Base-by-base conservation (phyloP, 2,329 filamentous ascomycete species). In the Claviceps humidiphila region DNA sequence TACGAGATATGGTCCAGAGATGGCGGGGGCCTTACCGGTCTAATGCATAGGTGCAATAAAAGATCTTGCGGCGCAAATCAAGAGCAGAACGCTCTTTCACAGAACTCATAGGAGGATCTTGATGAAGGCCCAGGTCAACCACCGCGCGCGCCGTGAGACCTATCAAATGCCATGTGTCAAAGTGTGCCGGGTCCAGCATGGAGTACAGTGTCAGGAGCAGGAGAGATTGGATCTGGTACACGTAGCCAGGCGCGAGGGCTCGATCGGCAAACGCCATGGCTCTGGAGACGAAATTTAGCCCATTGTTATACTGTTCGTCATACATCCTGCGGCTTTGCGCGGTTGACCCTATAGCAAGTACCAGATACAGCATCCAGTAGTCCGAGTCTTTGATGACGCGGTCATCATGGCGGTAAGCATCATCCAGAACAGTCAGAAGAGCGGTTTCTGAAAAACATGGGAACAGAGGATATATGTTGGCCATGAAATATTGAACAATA, bases 141-240 rank as follows among this genome's bases (percentile, higher is more conserved):
- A 91, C 82, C 5, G 89, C 87, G 53, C 91, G 81, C 42, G 87
- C 87, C 6, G 91, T 90, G 64, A 93, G 90, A 6, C 91, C 93
- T 52, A 96, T 87, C 56, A 96, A 70, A 57, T 93, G 90, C 90
- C 93, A 97, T 60, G 85, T 89, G 62, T 95, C 89, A 62, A 95
- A 96, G 63, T 94, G 89, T 43, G 84, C 80, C 2, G 91, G 90
- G 60, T 97, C 90, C 49, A 95, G 74, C 72, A 93, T 86, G 3
- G 91, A 84, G 65, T 95, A 97, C 60, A 95, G 82, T 0, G 89
- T 89, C 50, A 97, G 78, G 2, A 97, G 74, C 2, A 96, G 69
- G 22, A 97, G 74, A 0, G 89, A 89, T 65, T 95, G 90, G 16
- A 97, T 89, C 59, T 93, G 91, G 1, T 80, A 79, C 24, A 89